A percentile compares a stretch with the other conserved stretches of the same genome.
Evolutionary conservation across 1,284 basidiomycete species (phyloP).

Genomic region (Pseudozyma sp.): DNA sequence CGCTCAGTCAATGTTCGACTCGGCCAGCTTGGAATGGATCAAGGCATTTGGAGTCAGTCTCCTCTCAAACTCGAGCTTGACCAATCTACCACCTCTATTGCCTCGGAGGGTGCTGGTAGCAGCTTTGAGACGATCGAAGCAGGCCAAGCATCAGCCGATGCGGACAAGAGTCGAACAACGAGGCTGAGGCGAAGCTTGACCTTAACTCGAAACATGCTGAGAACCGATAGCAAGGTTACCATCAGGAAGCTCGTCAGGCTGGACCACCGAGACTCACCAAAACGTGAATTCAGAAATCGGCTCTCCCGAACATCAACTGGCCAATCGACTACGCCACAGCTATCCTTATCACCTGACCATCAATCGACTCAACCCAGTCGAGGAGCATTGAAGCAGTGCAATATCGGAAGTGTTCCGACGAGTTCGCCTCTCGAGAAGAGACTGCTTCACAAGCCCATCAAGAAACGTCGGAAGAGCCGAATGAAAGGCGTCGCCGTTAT

Average conservation of each 20-base stretch:
- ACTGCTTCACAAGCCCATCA: slow-evolving; percentile 21
- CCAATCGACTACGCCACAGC: background rate
- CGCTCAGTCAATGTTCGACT: slow-evolving; percentile 9
- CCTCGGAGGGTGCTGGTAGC: background rate
- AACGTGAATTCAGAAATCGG: slow-evolving; percentile 23
- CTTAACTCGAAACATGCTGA: slow-evolving; percentile 7
- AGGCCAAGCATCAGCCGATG: background rate
- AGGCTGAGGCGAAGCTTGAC: slow-evolving; percentile 20
- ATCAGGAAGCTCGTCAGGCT: slow-evolving; percentile 17
- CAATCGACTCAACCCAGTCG: background rate
- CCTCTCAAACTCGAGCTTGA: slow-evolving; percentile 21
- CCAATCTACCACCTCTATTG: background rate
- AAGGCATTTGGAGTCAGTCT: slow-evolving; percentile 33
- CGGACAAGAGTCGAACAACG: background rate
- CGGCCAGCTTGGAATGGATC: slow-evolving; percentile 30
- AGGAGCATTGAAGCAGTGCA: slow-evolving; percentile 1
- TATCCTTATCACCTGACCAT: background rate
- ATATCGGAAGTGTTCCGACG: background rate
- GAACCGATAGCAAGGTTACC: background rate
- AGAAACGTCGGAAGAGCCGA: slow-evolving; percentile 38
- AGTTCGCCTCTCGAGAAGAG: slow-evolving; percentile 11
- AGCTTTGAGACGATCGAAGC: slow-evolving; percentile 10
- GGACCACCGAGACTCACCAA: slow-evolving; percentile 28
- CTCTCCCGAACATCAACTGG: slow-evolving; percentile 4
- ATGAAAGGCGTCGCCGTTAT: slow-evolving; percentile 39